These are phyloP conservation scores for Dictyostelium purpureum DNA, from an alignment of 78 protist genomes.

Conservation along the genomic window DNA sequence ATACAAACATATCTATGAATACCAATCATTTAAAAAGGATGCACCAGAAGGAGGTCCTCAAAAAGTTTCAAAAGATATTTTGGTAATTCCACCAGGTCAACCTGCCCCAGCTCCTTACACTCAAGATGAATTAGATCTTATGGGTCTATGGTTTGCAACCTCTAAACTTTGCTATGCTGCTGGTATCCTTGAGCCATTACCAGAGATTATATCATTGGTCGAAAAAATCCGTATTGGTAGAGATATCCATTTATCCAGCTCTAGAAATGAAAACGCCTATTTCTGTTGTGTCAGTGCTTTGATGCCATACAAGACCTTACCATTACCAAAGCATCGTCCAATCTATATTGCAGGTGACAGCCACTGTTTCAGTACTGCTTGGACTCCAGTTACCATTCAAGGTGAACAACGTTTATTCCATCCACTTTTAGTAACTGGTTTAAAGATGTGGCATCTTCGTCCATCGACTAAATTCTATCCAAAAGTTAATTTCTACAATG, in stretches of 20 bases:
- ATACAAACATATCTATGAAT: not conserved
- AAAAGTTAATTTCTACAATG: conserved; percentile 85
- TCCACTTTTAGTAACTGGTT: conserved; percentile 91
- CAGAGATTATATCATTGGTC: conserved; percentile 57
- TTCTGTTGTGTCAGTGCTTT: conserved; percentile 78
- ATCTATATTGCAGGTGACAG: conserved; percentile 92
- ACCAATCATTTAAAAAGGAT: conserved; percentile 1
- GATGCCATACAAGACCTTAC: conserved; percentile 16
- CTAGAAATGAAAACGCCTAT: conserved; percentile 95
- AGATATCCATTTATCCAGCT: conserved; percentile 84
- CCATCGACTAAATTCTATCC: conserved; percentile 90
- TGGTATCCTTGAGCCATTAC: conserved; percentile 83
- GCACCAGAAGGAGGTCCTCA: conserved; percentile 4
- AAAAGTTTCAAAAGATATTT: conserved; percentile 18
- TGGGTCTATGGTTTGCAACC: conserved; percentile 87
- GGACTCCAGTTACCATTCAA: conserved; percentile 71
- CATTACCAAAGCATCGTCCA: conserved; percentile 45
- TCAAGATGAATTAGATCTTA: conserved; percentile 85
- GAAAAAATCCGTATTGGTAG: conserved; percentile 39
- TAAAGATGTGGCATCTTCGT: conserved; percentile 93
- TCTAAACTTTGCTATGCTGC: conserved; percentile 82
- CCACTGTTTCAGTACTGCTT: conserved; percentile 85
- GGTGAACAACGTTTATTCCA: conserved; percentile 59
- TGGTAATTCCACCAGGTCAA: not conserved
- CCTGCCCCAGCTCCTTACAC: conserved; percentile 9